phyloP scores from a whole-genome alignment of 2,329 filamentous ascomycete genomes.

The Ophiostoma fasciatum region DNA sequence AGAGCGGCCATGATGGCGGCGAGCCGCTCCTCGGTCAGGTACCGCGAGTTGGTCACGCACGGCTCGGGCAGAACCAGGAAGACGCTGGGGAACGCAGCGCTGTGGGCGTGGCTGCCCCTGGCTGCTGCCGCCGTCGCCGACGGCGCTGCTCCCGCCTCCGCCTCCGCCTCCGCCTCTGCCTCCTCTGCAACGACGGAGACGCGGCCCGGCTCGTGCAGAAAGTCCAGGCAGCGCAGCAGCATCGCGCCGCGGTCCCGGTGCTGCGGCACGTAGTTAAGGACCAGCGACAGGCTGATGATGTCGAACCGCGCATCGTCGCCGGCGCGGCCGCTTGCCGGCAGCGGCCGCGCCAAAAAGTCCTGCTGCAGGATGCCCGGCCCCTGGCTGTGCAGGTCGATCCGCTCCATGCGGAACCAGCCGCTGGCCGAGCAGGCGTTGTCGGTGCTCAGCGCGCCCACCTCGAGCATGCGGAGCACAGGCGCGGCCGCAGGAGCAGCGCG shows the following conservation, averaged over 20 bases:
- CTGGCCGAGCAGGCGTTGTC: conserved; percentile 71
- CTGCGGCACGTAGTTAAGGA: conserved; percentile 87
- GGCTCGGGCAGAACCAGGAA: conserved; percentile 85
- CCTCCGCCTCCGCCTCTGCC: not conserved
- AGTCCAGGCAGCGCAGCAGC: conserved; percentile 60
- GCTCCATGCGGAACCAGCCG: conserved; percentile 53
- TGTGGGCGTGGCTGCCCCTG: too few species aligned
- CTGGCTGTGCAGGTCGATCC: conserved; percentile 86
- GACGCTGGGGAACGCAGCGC: conserved; percentile 56
- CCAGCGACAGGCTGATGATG: conserved; percentile 79
- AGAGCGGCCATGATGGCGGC: conserved; percentile 59
- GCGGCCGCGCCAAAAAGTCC: conserved; percentile 81
- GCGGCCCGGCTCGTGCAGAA: conserved; percentile 34
- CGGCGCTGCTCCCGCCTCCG: conserved; percentile 1
- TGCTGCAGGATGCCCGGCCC: conserved; percentile 68
- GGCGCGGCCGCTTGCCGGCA: too few species aligned
- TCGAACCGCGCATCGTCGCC: conserved; percentile 56
- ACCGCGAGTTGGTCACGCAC: conserved; percentile 81
- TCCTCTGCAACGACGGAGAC: conserved; percentile 1
- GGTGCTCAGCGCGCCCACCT: conserved; percentile 77
- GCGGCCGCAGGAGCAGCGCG: too few species aligned
- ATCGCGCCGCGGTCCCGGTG: conserved; percentile 64
- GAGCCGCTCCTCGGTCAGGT: conserved; percentile 60
- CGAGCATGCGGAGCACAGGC: conserved; percentile 53
- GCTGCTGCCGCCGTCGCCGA: conserved; percentile 7